These are phyloP conservation scores for Daldinia caldariorum DNA, from an alignment of 495 filamentous ascomycete genomes.

Conservation along the genomic window DNA sequence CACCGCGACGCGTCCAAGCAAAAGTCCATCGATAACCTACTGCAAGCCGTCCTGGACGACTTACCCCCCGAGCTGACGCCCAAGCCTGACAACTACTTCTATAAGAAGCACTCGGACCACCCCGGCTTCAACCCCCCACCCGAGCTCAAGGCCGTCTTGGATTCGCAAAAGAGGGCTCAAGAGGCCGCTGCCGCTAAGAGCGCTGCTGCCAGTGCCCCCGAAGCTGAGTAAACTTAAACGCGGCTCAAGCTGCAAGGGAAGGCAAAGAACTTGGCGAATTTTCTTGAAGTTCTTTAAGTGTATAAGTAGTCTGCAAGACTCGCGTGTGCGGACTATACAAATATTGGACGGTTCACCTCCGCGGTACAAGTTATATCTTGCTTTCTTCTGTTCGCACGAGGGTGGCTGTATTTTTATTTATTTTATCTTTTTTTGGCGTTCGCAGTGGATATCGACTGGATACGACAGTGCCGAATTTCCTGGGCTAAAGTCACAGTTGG, in stretches of 20 bases:
- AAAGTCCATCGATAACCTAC: constrained; percentile 74
- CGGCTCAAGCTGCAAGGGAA: background rate
- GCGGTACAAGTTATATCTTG: background rate
- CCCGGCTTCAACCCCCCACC: constrained; percentile 65
- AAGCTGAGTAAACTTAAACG: constrained; percentile 18
- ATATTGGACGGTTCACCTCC: background rate
- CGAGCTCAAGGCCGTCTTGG: constrained; percentile 59
- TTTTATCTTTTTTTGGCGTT: constrained; percentile 34
- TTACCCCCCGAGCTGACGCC: constrained; percentile 74
- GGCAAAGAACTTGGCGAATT: background rate
- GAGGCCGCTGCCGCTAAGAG: constrained; percentile 51
- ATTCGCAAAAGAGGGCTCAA: constrained; percentile 57
- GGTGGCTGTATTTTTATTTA: constrained; percentile 35
- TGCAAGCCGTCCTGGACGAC: constrained; percentile 72
- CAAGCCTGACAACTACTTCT: constrained; percentile 74
- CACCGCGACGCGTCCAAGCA: constrained; percentile 81
- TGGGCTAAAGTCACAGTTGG: background rate
- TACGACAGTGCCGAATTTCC: background rate
- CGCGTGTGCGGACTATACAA: constrained; percentile 6
- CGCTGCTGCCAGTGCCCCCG: constrained; percentile 24
- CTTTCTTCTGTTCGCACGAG: background rate
- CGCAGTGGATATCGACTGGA: constrained; percentile 13
- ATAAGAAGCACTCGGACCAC: constrained; percentile 68
- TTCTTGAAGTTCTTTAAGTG: background rate
- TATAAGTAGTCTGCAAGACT: background rate